These are phyloP conservation scores for Erythrobasidium hasegawianum DNA, from an alignment of 1,284 basidiomycete genomes.

Conservation along the genomic window DNA sequence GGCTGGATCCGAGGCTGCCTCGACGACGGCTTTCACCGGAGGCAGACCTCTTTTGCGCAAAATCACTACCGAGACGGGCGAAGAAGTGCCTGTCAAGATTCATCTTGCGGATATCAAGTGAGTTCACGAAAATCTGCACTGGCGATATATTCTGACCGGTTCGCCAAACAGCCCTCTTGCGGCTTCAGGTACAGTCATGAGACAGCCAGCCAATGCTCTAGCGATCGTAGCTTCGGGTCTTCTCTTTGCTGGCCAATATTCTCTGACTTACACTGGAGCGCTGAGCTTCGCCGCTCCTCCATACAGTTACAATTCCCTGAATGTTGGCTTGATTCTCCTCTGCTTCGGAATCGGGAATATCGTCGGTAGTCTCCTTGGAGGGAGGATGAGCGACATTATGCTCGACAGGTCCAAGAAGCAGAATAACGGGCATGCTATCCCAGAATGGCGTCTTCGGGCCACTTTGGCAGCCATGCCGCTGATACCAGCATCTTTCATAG, in stretches of 20 bases:
- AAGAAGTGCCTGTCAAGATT: constrained; percentile 26
- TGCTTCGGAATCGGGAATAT: constrained; percentile 64
- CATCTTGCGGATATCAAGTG: constrained; percentile 29
- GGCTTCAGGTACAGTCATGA: constrained; percentile 49
- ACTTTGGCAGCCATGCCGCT: constrained; percentile 42
- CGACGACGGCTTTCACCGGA: not conserved
- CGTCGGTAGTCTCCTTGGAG: constrained; percentile 54
- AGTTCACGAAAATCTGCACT: constrained; percentile 3
- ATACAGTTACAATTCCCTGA: constrained; percentile 67
- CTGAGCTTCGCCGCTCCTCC: constrained; percentile 53
- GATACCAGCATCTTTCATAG: constrained; percentile 55
- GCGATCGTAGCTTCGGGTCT: constrained; percentile 67
- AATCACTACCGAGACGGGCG: constrained; percentile 37
- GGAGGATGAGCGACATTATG: constrained; percentile 68
- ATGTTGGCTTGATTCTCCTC: constrained; percentile 70
- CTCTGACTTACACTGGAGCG: constrained; percentile 62
- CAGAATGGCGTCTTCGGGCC: constrained; percentile 48
- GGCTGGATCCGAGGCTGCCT: too few relatives aligned
- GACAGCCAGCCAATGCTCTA: constrained; percentile 62
- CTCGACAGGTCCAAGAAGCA: constrained; percentile 58
- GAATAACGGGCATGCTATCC: constrained; percentile 62
- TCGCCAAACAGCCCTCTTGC: constrained; percentile 40
- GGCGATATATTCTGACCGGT: too few relatives aligned
- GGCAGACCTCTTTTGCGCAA: constrained; percentile 3
- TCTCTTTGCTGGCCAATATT: constrained; percentile 21